Percentiles rank a stretch among this genome's conserved stretches.
phyloP scores from a whole-genome alignment of 2,329 filamentous ascomycete genomes.

The Mollisia scopiformis region DNA sequence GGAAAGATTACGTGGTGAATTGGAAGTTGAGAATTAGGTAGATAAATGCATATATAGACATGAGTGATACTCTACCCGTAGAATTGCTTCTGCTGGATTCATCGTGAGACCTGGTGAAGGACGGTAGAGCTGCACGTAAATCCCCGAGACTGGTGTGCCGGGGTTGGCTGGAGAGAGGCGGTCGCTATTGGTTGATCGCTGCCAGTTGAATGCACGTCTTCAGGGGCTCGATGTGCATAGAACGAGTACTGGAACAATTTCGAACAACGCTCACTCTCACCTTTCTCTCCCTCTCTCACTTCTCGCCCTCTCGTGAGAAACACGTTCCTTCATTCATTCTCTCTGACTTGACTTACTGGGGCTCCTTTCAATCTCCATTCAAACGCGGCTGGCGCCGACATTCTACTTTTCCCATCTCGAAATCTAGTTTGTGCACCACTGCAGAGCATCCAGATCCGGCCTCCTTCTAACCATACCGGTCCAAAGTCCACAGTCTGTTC shows the following conservation, averaged over 20 bases:
- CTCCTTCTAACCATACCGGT: neutral
- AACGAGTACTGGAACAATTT: neutral
- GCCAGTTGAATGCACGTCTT: too few relatives aligned
- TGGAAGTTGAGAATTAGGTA: too few relatives aligned
- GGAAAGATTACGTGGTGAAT: too few relatives aligned
- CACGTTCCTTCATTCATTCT: neutral
- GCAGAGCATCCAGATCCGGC: neutral
- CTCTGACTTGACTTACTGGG: neutral
- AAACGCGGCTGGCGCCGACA: neutral
- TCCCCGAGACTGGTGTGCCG: neutral
- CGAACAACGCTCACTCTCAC: neutral
- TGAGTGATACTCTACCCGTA: too few relatives aligned
- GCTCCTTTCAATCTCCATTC: neutral
- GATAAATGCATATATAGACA: too few relatives aligned
- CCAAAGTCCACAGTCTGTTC: constrained; percentile 5
- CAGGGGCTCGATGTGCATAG: neutral
- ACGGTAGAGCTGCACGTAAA: neutral
- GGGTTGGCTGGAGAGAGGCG: neutral
- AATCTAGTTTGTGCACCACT: neutral
- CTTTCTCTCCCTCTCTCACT: neutral
- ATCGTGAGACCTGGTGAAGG: neutral
- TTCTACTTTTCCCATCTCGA: neutral
- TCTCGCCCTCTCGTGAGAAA: too few relatives aligned
- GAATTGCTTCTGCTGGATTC: neutral
- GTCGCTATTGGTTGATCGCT: neutral